phyloP scores from a whole-genome alignment of 192 early-diverging fungal species.

The Tieghemiomyces parasiticus region DNA sequence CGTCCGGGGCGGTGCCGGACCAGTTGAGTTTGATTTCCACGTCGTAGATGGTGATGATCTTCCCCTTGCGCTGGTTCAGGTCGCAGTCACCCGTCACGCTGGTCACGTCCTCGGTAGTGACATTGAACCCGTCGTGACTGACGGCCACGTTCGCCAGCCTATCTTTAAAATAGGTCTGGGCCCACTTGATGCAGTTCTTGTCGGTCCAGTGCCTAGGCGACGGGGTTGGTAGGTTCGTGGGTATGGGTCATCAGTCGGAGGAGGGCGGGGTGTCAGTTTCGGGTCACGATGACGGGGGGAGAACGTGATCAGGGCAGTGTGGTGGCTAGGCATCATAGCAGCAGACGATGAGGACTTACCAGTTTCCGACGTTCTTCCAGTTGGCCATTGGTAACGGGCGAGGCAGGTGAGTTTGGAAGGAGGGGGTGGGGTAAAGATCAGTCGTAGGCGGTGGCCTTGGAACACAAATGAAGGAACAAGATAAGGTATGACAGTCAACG shows the following conservation, averaged over 20 bases:
- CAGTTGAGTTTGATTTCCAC: conserved; percentile 63
- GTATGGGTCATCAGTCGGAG: not conserved
- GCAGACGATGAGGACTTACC: conserved; percentile 17
- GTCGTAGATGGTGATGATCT: conserved; percentile 89
- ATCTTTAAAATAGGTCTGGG: conserved; percentile 63
- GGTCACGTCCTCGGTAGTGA: conserved; percentile 40
- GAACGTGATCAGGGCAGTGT: not conserved
- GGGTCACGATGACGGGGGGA: not conserved
- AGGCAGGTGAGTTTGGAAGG: too few species aligned
- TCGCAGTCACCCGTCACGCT: conserved; percentile 76
- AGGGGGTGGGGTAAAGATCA: too few species aligned
- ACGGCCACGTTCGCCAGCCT: conserved; percentile 38
- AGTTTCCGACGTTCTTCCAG: conserved; percentile 61
- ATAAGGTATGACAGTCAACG: too few species aligned
- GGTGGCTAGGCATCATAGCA: too few species aligned
- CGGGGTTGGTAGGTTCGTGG: not conserved
- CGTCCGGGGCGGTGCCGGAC: conserved; percentile 42
- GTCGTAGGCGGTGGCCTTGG: too few species aligned
- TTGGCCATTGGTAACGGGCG: too few species aligned
- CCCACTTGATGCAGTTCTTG: conserved; percentile 89
- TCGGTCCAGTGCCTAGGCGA: conserved; percentile 54
- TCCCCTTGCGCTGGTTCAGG: conserved; percentile 91
- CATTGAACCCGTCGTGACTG: conserved; percentile 36
- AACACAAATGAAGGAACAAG: too few species aligned
- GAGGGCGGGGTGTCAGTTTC: conserved; percentile 4